Percentiles rank a stretch among this genome's conserved stretches.
These are phyloP conservation scores for Lanmaoa rubissima DNA, from an alignment of 768 basidiomycete species.

Conservation along the genomic window DNA sequence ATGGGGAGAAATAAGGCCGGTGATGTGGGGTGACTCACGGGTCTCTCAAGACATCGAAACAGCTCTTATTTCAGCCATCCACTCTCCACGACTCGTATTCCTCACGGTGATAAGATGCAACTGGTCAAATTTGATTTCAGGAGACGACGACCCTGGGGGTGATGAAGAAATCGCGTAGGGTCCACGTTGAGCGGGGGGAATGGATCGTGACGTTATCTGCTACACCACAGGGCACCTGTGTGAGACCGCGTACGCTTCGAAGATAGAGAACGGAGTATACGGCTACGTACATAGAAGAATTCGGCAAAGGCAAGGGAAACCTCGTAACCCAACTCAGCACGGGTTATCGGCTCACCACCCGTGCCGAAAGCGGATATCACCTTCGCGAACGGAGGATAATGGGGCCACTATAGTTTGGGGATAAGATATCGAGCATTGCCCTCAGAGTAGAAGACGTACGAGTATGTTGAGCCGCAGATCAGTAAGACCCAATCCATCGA, in stretches of 20 bases:
- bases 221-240: background rate
- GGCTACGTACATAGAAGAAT: constrained; percentile 26
- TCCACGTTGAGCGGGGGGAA: constrained; percentile 12
- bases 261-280: background rate
- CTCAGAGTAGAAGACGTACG: constrained; percentile 10
- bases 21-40: constrained; percentile 5
- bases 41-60: constrained; percentile 13
- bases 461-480: constrained; percentile 23
- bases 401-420: constrained; percentile 21
- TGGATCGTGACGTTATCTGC: constrained; percentile 19
- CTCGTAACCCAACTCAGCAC: constrained; percentile 26
- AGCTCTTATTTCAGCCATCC: constrained; percentile 27
- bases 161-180: constrained; percentile 20
- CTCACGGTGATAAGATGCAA: constrained; percentile 26
- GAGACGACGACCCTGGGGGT: constrained; percentile 5
- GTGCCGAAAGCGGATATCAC: constrained; percentile 22
- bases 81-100: constrained; percentile 28
- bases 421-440: background rate
- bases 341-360: constrained; percentile 19
- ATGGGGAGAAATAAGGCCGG: background rate
- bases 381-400: constrained; percentile 26
- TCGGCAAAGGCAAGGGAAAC: constrained; percentile 31
- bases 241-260: constrained; percentile 1
- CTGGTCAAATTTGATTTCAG: constrained; percentile 24
- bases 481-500: constrained; percentile 20